Percentiles rank a stretch among this genome's conserved stretches.
Conservation (phyloP, 2,329 filamentous ascomycete genomes). For the Myriosclerotinia scirpicola region DNA sequence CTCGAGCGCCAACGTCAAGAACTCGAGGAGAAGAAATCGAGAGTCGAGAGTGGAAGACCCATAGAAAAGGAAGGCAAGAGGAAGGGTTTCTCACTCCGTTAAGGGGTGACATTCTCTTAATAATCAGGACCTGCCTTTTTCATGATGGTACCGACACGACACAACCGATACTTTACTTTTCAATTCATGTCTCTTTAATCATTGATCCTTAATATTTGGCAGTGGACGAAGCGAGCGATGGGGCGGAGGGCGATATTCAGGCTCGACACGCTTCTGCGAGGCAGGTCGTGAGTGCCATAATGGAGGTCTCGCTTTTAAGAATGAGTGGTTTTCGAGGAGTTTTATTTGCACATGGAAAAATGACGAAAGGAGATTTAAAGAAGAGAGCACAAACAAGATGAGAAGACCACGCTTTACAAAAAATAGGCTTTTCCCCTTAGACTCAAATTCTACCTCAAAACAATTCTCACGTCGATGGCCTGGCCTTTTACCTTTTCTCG, state of each 20-base stretch:
- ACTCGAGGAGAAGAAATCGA: constrained; percentile 96
- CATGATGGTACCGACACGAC: constrained; percentile 22
- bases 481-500: neutral
- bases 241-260: constrained; percentile 14
- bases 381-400: neutral
- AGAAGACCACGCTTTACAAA: constrained; percentile 8
- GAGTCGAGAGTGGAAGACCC: constrained; percentile 91
- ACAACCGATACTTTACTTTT: constrained; percentile 22
- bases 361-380: constrained; percentile 1
- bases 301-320: constrained; percentile 19
- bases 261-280: constrained; percentile 23
- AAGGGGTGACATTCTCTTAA: constrained; percentile 44
- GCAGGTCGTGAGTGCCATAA: constrained; percentile 13
- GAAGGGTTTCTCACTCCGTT: constrained; percentile 99
- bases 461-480: constrained; percentile 6
- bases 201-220: constrained; percentile 26
- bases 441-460: neutral
- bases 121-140: constrained; percentile 19
- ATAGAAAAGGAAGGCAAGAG: constrained; percentile 98
- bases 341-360: constrained; percentile 22
- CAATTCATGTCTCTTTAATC: constrained; percentile 27
- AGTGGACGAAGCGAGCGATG: constrained; percentile 12
- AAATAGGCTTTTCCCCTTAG: constrained; percentile 6
- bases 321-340: constrained; percentile 19
- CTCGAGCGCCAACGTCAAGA: constrained; percentile 92